Evolutionary conservation across 1,284 basidiomycete species (phyloP).

Genomic region (Prillingera fragicola): DNA sequence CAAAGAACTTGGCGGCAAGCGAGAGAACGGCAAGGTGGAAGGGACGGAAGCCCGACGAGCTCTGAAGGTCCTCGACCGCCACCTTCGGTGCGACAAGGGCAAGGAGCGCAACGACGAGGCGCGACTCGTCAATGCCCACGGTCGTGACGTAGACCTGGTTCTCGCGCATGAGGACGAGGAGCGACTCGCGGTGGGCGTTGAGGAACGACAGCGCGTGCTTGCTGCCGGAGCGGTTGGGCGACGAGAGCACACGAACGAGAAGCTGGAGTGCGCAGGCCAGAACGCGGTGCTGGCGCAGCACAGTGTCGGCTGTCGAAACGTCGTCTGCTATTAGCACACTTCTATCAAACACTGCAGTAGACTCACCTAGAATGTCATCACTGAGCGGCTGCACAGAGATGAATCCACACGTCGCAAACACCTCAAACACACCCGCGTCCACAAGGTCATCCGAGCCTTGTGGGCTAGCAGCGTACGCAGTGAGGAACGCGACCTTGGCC

Average conservation of each 20-base stretch:
- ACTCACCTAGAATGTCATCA: constrained; percentile 70
- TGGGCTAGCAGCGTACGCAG: constrained; percentile 73
- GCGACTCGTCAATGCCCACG: constrained; percentile 49
- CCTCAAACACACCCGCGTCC: constrained; percentile 69
- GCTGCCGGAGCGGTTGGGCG: constrained; percentile 6
- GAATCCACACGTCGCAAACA: constrained; percentile 81
- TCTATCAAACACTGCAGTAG: background rate
- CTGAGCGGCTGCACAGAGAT: constrained; percentile 74
- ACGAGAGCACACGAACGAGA: constrained; percentile 30
- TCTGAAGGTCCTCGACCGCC: constrained; percentile 60
- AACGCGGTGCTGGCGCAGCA: constrained; percentile 37
- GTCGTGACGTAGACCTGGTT: constrained; percentile 46
- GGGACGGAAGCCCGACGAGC: constrained; percentile 66
- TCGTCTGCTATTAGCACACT: constrained; percentile 17
- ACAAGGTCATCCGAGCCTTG: constrained; percentile 79
- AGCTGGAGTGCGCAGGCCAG: constrained; percentile 35
- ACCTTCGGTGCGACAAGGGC: constrained; percentile 49
- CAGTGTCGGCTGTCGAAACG: constrained; percentile 17
- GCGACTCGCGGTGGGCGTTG: constrained; percentile 52
- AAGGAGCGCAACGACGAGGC: constrained; percentile 50
- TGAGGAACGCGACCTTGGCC: constrained; percentile 82
- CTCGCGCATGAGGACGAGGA: constrained; percentile 50
- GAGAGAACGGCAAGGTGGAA: constrained; percentile 75
- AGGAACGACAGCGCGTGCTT: constrained; percentile 50
- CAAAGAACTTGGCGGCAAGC: constrained; percentile 70